Base-by-base conservation (phyloP, 2,329 filamentous ascomycete species). In the Sporothrix globosa region DNA sequence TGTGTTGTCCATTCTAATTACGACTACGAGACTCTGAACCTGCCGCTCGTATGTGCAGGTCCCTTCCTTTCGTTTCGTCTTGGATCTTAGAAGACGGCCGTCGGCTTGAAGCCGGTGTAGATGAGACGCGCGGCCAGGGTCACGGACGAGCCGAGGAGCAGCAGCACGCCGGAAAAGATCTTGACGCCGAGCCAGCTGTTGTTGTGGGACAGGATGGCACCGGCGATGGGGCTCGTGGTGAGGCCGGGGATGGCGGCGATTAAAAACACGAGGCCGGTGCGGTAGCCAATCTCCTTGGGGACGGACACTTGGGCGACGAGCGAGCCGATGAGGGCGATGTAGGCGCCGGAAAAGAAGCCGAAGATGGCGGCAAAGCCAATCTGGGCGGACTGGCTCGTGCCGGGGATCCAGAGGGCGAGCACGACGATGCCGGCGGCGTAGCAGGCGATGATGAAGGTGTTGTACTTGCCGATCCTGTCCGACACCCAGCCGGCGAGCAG, bases 281-380 rank as follows among this genome's bases (percentile, higher is more conserved):
- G 81, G 13, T 85, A 82, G 1, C 87, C 87, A 10, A 89, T 84
- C 74, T 87, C 82, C 1, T 81, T 78, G 69, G 86, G 79, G 46
- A 86, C 84, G 1, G 84, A 86, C 71, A 90, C 86, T 73, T 90
- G 85, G 1, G 78, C 79, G 4, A 82, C 75, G 1, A 83, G 77
- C 0, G 80, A 78, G 9, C 78, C 77, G 13, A 80, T 76, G 4
- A 83, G 75, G 11, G 80, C 79, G 19, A 82, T 75, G 69, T 80
- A 82, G 19, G 75, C 77, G 73, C 75, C 74, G 30, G 76, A 77
- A 56, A 78, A 79, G 77, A 81, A 81, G 39, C 82, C 82, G 54
- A 81, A 83, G 19, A 83, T 74, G 4, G 78, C 76, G 0, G 81
- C 77, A 72, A 82, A 83, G 1, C 77, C 78, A 46, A 83, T 77